Evolutionary conservation across 1,284 basidiomycete genomes (phyloP).

Genomic region (Pseudozyma sp.): DNA sequence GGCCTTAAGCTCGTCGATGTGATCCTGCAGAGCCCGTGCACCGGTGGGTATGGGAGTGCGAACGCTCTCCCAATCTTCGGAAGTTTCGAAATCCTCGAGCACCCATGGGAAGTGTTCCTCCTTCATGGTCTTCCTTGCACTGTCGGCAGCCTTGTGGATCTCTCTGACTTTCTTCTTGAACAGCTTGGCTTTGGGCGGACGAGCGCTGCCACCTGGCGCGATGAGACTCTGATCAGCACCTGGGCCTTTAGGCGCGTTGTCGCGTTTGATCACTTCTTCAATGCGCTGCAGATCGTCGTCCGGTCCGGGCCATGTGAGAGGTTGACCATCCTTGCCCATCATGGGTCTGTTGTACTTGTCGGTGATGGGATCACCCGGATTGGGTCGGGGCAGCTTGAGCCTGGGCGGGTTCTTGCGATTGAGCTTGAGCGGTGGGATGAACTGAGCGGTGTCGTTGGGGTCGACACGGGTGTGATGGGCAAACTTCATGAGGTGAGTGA

Average conservation of each 20-base stretch:
- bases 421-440: slow-evolving; percentile 65
- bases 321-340: slow-evolving; percentile 55
- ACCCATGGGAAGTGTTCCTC: slow-evolving; percentile 67
- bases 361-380: slow-evolving; percentile 60
- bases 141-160: slow-evolving; percentile 64
- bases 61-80: slow-evolving; percentile 63
- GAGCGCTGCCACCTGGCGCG: slow-evolving; percentile 46
- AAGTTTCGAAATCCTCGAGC: slow-evolving; percentile 67
- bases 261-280: slow-evolving; percentile 46
- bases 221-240: slow-evolving; percentile 51
- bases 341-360: slow-evolving; percentile 62
- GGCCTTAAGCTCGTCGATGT: slow-evolving; percentile 45
- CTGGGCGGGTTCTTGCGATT: slow-evolving; percentile 67
- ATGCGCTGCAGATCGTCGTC: slow-evolving; percentile 53
- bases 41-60: slow-evolving; percentile 56
- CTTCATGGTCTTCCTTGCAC: slow-evolving; percentile 62
- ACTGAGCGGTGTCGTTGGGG: slow-evolving; percentile 59
- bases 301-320: slow-evolving; percentile 54
- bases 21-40: slow-evolving; percentile 50
- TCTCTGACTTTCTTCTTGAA: slow-evolving; percentile 66
- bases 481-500: slow-evolving; percentile 65
- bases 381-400: slow-evolving; percentile 58
- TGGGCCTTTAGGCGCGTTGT: slow-evolving; percentile 36
- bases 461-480: slow-evolving; percentile 63
- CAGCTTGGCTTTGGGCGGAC: slow-evolving; percentile 48